Evolutionary conservation across 805 yeast species (phyloP), one percentile per base, ranked within the genome.

Genomic region (Teunomyces aglyptinius): DNA sequence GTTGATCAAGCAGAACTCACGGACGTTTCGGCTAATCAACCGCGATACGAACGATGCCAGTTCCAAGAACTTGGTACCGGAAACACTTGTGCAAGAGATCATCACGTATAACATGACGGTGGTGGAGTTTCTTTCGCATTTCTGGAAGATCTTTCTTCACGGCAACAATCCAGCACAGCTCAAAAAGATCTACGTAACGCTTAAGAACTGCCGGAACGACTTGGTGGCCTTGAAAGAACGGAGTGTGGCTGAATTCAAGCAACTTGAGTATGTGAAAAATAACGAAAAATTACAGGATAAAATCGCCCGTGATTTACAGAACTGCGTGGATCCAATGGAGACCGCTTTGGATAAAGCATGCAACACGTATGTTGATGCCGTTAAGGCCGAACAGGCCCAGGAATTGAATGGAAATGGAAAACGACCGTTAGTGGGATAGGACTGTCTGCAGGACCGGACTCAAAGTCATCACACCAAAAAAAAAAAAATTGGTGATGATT

Each of bases 1-100:
- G 3, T 70, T 81, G 27, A 77, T 81, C n/a, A 73, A 75, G 52
- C 66, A 69, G 36, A 82, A 81, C 54, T 71, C 82, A 12, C 77
- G 80, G 45, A 83, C 81, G 51, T 77, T 80, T 10, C 74, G 70
- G 41, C 80, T 57, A 48, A 45, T 53, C 22, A 49, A 56, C 43
- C 50, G 47, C 8, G 49, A 47, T n/a, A 20, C 41, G 32, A 41
- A 49, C 31, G 65, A 53, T 19, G 33, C 47, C 5, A 36, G 33
- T 3, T 26, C 43, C 5, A 38, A 40, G 62, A 59, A 67, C 70
- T 29, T 77, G 72, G 75, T 76, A 57, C 51, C 54, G 44, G 57
- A 48, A 3, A 45, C 51, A 7, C 44, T 56, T 7, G 55, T 59
- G 5, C 71, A 70, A 47, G 73, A 68, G 38, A 63, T 72, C 35